phyloP scores from a whole-genome alignment of 75 land plant species.

The Selaginella moellendorffii region DNA sequence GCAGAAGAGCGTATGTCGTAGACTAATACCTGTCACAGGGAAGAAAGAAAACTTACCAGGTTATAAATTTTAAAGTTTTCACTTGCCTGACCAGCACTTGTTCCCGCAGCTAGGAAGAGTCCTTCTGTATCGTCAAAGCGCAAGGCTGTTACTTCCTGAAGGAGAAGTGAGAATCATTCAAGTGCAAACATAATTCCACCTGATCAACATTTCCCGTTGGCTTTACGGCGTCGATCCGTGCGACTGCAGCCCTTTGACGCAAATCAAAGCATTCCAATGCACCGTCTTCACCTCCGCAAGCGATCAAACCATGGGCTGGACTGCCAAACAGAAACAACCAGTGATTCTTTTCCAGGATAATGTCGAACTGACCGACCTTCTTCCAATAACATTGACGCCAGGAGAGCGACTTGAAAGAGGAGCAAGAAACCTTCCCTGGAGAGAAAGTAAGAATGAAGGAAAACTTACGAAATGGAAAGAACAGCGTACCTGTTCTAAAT shows the following conservation, averaged over 20 bases:
- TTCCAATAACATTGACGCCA: slow-evolving; percentile 68
- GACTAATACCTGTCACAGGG: slow-evolving; percentile 58
- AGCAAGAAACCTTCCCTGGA: slow-evolving; percentile 86
- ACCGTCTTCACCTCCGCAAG: slow-evolving; percentile 97
- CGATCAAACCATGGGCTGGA: slow-evolving; percentile 82
- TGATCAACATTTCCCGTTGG: slow-evolving; percentile 45
- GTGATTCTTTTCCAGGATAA: no score
- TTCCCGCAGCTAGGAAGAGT: slow-evolving; percentile 72
- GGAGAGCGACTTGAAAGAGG: slow-evolving; percentile 65
- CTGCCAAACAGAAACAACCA: slow-evolving; percentile 22
- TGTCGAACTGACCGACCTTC: slow-evolving; percentile 37
- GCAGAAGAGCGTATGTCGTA: slow-evolving; percentile 90
- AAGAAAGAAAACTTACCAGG: no score
- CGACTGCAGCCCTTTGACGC: slow-evolving; percentile 69
- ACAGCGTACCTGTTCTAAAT: slow-evolving; percentile 69
- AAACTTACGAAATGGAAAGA: not conserved
- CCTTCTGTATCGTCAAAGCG: slow-evolving; percentile 69
- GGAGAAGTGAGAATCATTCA: slow-evolving; percentile 3
- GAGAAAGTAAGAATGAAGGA: not conserved
- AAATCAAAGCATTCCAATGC: slow-evolving; percentile 88
- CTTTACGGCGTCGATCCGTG: slow-evolving; percentile 55
- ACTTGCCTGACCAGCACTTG: slow-evolving; percentile 76
- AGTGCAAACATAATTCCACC: slow-evolving; percentile 26
- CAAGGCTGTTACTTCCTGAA: slow-evolving; percentile 76
- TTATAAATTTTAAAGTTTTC: no score